Conservation (phyloP, 352 stramenopile species). For the Phytophthora foliorum region DNA sequence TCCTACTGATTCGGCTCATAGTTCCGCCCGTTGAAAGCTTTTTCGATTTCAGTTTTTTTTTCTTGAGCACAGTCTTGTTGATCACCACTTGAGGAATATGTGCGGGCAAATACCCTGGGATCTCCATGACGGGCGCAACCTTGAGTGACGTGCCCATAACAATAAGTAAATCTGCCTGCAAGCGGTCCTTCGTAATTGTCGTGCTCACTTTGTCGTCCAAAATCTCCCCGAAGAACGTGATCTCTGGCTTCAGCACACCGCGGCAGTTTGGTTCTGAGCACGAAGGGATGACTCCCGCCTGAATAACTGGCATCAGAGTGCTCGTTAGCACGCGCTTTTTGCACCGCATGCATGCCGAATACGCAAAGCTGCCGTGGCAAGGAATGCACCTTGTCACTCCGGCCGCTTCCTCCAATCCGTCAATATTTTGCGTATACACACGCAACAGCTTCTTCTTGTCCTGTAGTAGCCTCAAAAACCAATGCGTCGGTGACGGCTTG, state of each 20-base stretch:
- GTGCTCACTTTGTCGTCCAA: conserved; percentile 91
- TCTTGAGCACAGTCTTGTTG: conserved; percentile 90
- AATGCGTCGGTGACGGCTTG: conserved; percentile 94
- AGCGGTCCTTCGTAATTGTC: conserved; percentile 71
- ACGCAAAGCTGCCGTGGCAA: conserved; percentile 95
- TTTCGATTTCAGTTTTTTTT: conserved; percentile 70
- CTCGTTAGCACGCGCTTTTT: conserved; percentile 59
- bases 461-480: conserved; percentile 94
- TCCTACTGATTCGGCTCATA: conserved; percentile 28
- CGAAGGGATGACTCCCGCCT: conserved; percentile 80
- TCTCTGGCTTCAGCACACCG: conserved; percentile 97
- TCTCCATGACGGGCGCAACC: conserved; percentile 95
- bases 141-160: conserved; percentile 98
- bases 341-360: conserved; percentile 93
- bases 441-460: conserved; percentile 93
- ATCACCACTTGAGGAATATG: conserved; percentile 92
- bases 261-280: conserved; percentile 75
- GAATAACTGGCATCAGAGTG: conserved; percentile 77
- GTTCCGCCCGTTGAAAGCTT: conserved; percentile 29
- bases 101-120: conserved; percentile 83
- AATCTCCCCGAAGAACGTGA: conserved; percentile 98
- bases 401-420: conserved; percentile 94
- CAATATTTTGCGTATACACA: conserved; percentile 99
- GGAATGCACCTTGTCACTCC: conserved; percentile 94
- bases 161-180: conserved; percentile 95